phyloP scores from a whole-genome alignment of 83 land plant species.

The Diphasiastrum complanatum region DNA sequence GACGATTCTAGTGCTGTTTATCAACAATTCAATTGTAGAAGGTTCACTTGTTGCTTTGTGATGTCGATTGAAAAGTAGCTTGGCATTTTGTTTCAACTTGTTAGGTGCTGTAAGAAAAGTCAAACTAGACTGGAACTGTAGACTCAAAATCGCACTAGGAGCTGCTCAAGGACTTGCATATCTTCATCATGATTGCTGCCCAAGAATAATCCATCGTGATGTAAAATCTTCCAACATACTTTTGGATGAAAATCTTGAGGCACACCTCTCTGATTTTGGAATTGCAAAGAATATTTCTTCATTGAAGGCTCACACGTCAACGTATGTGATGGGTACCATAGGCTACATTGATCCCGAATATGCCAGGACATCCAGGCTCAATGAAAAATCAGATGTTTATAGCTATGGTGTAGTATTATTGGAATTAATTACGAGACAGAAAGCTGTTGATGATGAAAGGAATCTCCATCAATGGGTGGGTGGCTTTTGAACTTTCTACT shows the following conservation, averaged over 20 bases:
- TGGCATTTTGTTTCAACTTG: neutral
- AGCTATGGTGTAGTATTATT: slow-evolving; percentile 92
- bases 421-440: slow-evolving; percentile 84
- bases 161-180: slow-evolving; percentile 93
- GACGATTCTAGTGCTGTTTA: too few species aligned
- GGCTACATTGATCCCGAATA: slow-evolving; percentile 99
- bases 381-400: slow-evolving; percentile 96
- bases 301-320: slow-evolving; percentile 75
- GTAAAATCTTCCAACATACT: slow-evolving; percentile 94
- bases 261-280: slow-evolving; percentile 94
- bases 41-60: too few species aligned
- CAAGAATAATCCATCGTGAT: slow-evolving; percentile 90
- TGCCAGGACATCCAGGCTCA: slow-evolving; percentile 86
- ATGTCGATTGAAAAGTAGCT: too few species aligned
- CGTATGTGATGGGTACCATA: slow-evolving; percentile 90
- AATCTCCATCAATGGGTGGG: slow-evolving; percentile 85
- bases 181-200: slow-evolving; percentile 92
- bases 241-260: slow-evolving; percentile 79
- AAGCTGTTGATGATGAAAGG: slow-evolving; percentile 86
- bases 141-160: slow-evolving; percentile 83
- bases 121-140: slow-evolving; percentile 83
- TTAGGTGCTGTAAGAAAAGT: slow-evolving; percentile 69
- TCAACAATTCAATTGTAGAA: too few species aligned
- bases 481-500: neutral
- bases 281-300: slow-evolving; percentile 77